Evolutionary conservation across 2,329 filamentous ascomycete genomes (phyloP), one percentile per base, ranked within the genome.

Genomic region (Aspergillus novofumigatus): DNA sequence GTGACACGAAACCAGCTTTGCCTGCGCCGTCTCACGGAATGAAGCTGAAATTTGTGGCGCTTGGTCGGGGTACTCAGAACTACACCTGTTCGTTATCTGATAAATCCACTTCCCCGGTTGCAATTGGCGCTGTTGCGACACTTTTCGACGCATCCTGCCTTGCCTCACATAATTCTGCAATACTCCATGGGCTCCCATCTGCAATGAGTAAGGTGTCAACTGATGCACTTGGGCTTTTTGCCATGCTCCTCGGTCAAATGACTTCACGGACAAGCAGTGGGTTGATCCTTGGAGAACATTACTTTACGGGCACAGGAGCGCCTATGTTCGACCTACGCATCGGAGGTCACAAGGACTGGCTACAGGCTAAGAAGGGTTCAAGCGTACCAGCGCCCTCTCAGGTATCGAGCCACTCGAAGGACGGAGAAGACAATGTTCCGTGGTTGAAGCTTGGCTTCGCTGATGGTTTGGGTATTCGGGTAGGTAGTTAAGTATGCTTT

Each of bases 41-140:
- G 41, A 64, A 59, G 8, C 75, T 82, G 51, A 71, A 78, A 56
- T 74, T 77, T 59, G 66, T 82, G 51, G 75, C 75, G 5, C 60
- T 80, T 21, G 80, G 80, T 54, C 69, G 73, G 25, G 80, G 80
- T 42, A 80, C 77, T 11, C 79, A 82, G 59, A 82, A 81, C 70
- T 82, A 81, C 64, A 77, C 76, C 17, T 82, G 80, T 60, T 51
- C 62, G 2, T 62, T 71, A 38, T 61, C 63, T 35, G 54, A 66
- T 6, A 59, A 60, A 3, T 63, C 70, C 0, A 52, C 65, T 10
- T 52, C 54, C 0, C 78, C 80, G 14, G 57, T 64, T 14, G 64
- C 77, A 8, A 66, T 75, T 38, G 78, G 78, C 9, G 79, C 80
- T 23, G 67, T 75, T n/a, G 80, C 78, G 2, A 72, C 72, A 2